These are phyloP conservation scores for Acer saccharum DNA, from an alignment of 345 rosid genomes.

Conservation along the genomic window DNA sequence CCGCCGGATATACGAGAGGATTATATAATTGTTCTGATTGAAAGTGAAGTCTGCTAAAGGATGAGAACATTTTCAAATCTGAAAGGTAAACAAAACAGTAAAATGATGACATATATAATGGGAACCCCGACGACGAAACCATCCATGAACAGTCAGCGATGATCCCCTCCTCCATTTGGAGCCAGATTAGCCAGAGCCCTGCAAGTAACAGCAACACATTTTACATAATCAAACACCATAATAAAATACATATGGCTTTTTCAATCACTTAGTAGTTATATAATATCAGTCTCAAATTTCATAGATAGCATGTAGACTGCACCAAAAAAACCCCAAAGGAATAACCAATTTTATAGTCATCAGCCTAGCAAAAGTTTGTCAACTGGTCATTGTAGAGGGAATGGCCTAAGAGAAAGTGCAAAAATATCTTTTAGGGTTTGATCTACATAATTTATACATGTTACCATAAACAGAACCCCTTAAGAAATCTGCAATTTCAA, in stretches of 20 bases:
- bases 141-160: slow-evolving; percentile 37
- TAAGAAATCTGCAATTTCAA: neutral
- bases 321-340: neutral
- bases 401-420: neutral
- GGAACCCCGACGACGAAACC: slow-evolving; percentile 8
- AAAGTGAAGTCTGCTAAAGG: slow-evolving; percentile 30
- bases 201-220: slow-evolving; percentile 27
- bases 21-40: slow-evolving; percentile 20
- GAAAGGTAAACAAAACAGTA: slow-evolving; percentile 23
- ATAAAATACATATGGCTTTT: neutral
- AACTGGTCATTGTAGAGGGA: neutral
- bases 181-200: slow-evolving; percentile 54
- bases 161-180: slow-evolving; percentile 46
- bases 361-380: neutral
- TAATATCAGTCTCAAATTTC: neutral
- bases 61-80: slow-evolving; percentile 28
- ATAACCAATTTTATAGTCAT: neutral
- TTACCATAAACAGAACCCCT: neutral
- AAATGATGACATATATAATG: slow-evolving; percentile 17
- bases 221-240: neutral
- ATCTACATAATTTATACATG: neutral
- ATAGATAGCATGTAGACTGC: neutral
- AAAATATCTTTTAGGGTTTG: neutral
- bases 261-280: neutral
- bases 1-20: slow-evolving; percentile 26